Evolutionary conservation across 805 yeast genomes (phyloP).

Genomic region (Ogataea minuta): DNA sequence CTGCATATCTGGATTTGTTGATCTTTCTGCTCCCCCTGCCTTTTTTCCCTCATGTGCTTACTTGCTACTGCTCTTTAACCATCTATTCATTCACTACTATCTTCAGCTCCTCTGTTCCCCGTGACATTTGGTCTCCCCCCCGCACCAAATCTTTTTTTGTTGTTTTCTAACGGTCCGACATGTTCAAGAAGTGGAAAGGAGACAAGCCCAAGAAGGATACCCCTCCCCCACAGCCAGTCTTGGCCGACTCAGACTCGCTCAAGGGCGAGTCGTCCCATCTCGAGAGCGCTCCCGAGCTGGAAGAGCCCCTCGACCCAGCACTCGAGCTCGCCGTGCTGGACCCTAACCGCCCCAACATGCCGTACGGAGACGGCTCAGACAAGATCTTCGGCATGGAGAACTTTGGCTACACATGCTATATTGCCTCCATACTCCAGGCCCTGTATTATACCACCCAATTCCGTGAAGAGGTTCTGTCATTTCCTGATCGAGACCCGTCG

Average conservation of each 20-base stretch:
- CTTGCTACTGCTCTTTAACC: too few species aligned
- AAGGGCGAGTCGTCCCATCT: constrained; percentile 23
- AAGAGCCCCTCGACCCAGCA: constrained; percentile 25
- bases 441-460: constrained; percentile 72
- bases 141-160: constrained; percentile 6
- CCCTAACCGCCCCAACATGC: constrained; percentile 30
- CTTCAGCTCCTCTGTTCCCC: too few species aligned
- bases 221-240: not conserved
- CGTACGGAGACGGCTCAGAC: constrained; percentile 65
- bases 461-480: constrained; percentile 51
- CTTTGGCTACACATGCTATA: constrained; percentile 90
- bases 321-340: constrained; percentile 25
- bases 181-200: constrained; percentile 30
- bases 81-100: too few species aligned
- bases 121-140: too few species aligned
- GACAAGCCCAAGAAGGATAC: constrained; percentile 23
- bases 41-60: too few species aligned
- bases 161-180: constrained; percentile 5
- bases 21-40: too few species aligned
- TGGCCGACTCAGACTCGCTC: constrained; percentile 1
- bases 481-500: constrained; percentile 40
- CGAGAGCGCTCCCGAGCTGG: constrained; percentile 14
- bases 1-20: too few species aligned
- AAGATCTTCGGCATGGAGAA: constrained; percentile 81
- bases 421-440: constrained; percentile 90